Evolutionary conservation across 768 basidiomycete species (phyloP), one percentile per base, ranked within the genome.

Genomic region (Tulasnella sp.): DNA sequence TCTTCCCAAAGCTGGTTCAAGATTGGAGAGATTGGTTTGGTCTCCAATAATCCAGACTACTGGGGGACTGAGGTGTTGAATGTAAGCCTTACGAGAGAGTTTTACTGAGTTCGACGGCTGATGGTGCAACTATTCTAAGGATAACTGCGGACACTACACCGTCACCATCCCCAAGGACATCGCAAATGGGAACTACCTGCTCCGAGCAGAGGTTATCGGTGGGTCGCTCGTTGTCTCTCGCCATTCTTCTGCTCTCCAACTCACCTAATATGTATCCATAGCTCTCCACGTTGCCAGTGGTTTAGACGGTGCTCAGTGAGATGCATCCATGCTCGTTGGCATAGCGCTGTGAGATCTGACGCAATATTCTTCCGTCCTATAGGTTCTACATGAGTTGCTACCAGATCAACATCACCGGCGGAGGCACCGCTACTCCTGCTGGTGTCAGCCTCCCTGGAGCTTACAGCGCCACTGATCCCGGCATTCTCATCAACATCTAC

Each of bases 361-460:
- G 13, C 50, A n/a, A n/a, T n/a, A n/a, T n/a, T n/a, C n/a, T n/a
- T n/a, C n/a, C n/a, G 26, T 21, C 38, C 29, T 17, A 32, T 61
- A 76, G 62, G 78, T 78, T 68, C 75, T 76, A 38, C 34, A 38
- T 38, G 70, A 75, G 73, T 54, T 79, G 78, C 69, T 74, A 69
- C 65, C 77, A 78, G 65, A 68, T 78, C 61, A 70, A 71, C 42
- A 73, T 80, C 53, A 75, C 75, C 5, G 76, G 76, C 30, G 75
- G 76, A 10, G 77, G 76, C 49, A 73, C 65, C 61, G 67, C 74
- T 7, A 68, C 65, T 10, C 77, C 78, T 1, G 67, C 75, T 23
- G 75, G 76, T 17, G 77, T 77, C 47, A 74, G 69, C 65, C 74
- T 79, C 72, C 77, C 77, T 3, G 78, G 78, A 21, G 74, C 75